Evolutionary conservation across 2,329 filamentous ascomycete genomes (phyloP).

Genomic region (Hypoxylon sp.): DNA sequence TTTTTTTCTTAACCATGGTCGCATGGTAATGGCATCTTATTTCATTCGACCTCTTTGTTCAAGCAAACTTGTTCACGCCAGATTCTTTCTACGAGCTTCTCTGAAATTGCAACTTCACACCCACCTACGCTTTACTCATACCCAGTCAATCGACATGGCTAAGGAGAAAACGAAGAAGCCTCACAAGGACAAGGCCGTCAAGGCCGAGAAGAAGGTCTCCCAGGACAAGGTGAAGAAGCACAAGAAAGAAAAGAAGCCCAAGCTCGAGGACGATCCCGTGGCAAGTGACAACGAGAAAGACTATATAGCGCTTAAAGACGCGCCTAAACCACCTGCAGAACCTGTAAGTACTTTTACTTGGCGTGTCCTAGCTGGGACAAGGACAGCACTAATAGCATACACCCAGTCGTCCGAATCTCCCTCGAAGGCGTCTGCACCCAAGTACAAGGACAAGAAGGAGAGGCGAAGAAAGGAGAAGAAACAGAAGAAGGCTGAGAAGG

Average conservation of each 20-base stretch:
- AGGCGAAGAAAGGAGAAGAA: conserved; percentile 79
- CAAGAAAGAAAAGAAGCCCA: conserved; percentile 30
- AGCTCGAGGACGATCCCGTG: conserved; percentile 10
- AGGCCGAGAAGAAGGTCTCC: conserved; percentile 33
- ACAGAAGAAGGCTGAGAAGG: conserved; percentile 67
- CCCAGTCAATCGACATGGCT: conserved; percentile 36
- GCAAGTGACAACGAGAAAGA: too few species aligned
- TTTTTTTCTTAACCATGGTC: not conserved
- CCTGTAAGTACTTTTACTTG: conserved; percentile 8
- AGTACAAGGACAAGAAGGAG: conserved; percentile 52
- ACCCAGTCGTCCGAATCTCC: conserved; percentile 4
- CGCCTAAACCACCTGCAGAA: too few species aligned
- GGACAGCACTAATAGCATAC: conserved; percentile 58
- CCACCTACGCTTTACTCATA: not conserved
- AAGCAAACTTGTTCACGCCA: not conserved
- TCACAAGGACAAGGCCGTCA: conserved; percentile 28
- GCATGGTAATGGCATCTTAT: not conserved
- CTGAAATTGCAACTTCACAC: not conserved
- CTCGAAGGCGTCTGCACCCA: not conserved
- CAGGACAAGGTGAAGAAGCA: conserved; percentile 37
- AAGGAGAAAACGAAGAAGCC: conserved; percentile 37
- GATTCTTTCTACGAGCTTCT: too few species aligned
- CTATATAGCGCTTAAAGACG: too few species aligned
- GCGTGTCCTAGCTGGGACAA: not conserved
- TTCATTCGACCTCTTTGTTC: not conserved